Evolutionary conservation across 495 filamentous ascomycete species (phyloP), one percentile per base, ranked within the genome.

Genomic region (Talaromyces trachyspermus): DNA sequence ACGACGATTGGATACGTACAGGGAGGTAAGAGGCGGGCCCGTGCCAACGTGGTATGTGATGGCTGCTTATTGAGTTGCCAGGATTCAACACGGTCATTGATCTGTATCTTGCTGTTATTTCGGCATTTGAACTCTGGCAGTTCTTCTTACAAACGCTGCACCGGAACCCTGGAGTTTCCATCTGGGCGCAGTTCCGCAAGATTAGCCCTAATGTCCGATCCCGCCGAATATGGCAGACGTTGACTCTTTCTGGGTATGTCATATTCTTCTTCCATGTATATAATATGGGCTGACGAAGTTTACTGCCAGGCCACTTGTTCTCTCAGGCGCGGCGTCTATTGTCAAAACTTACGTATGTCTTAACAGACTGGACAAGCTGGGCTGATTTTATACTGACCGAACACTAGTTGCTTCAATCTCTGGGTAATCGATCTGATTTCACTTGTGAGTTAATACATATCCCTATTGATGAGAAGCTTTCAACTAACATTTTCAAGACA

Each of bases 121-220:
- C 63, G n/a, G 63, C 61, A 2, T 51, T 68, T 1, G 61, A 66
- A 38, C 47, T 68, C 0, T 68, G 65, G 65, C 63, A 66, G 22
- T 65, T 61, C 49, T 50, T 43, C 14, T 29, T 65, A 2, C 57
- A 61, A 14, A 64, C 61, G 0, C 40, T 64, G 2, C 49, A 64
- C 29, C 54, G 61, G 1, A 58, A 62, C 2, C 54, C 52, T 5
- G 54, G 55, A 12, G 8, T 50, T 2, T 56, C 57, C 5, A 49
- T 64, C 41, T 66, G 57, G 60, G 42, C 52, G 1, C 59, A 66
- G 12, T 60, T 66, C 43, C 36, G 45, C 18, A 64, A 54, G 37
- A 66, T 66, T 24, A 64, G 54, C 37, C 49, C 48, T 2, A 57
- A 55, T 9, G 54, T 61, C 8, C 61, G 63, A 20, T 59, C 59